These are phyloP conservation scores for Podila epigama DNA, from an alignment of 192 early-diverging fungal genomes.

Conservation along the genomic window DNA sequence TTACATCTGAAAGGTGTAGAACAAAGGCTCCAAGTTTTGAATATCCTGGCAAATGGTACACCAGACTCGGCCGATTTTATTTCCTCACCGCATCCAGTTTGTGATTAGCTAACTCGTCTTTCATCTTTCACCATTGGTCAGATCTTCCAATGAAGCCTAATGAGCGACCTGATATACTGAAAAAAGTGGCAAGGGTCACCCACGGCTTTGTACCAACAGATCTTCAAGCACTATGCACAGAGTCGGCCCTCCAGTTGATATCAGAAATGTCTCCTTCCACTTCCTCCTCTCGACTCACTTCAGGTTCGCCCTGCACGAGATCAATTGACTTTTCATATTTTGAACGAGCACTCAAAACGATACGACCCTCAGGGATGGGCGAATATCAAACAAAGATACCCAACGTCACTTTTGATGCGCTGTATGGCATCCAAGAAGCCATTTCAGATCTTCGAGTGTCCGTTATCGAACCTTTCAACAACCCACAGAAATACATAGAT, in stretches of 20 bases:
- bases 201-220: slow-evolving; percentile 88
- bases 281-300: slow-evolving; percentile 30
- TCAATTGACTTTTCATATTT: slow-evolving; percentile 47
- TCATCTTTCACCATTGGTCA: not conserved
- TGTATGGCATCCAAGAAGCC: slow-evolving; percentile 79
- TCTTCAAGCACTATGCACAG: slow-evolving; percentile 70
- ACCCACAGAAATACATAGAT: slow-evolving; percentile 57
- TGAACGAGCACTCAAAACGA: slow-evolving; percentile 44
- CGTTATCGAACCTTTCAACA: slow-evolving; percentile 62
- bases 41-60: slow-evolving; percentile 56
- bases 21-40: slow-evolving; percentile 50
- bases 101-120: not conserved
- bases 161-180: slow-evolving; percentile 45
- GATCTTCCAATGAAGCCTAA: slow-evolving; percentile 57
- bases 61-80: too few species aligned
- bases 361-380: slow-evolving; percentile 65
- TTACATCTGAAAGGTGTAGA: slow-evolving; percentile 54
- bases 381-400: slow-evolving; percentile 67
- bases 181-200: slow-evolving; percentile 55
- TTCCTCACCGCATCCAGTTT: not conserved
- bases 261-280: slow-evolving; percentile 40
- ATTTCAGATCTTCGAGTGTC: slow-evolving; percentile 68
- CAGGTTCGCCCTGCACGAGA: slow-evolving; percentile 30
- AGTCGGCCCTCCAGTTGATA: slow-evolving; percentile 56
- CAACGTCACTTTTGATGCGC: slow-evolving; percentile 65